Evolutionary conservation across 176 grass and related monocot genomes (phyloP).

Genomic region (Oryza australiensis): DNA sequence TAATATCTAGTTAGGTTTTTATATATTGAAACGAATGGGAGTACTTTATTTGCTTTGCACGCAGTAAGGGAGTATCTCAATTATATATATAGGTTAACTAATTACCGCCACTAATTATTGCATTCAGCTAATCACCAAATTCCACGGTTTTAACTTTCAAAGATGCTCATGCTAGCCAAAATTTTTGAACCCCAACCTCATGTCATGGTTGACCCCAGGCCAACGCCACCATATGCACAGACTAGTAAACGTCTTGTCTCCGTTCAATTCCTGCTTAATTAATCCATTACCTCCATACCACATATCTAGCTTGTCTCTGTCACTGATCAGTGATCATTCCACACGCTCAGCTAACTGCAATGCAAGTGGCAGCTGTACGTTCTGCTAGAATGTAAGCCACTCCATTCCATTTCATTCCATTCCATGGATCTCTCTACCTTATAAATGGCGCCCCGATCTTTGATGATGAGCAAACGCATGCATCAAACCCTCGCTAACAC

Average conservation of each 20-base stretch:
- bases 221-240: not conserved
- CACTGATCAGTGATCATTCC: not conserved
- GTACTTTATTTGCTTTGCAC: too few relatives aligned
- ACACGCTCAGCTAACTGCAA: not conserved
- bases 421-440: not conserved
- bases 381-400: too few relatives aligned
- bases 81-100: too few relatives aligned
- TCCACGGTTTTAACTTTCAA: constrained; percentile 28
- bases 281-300: not conserved
- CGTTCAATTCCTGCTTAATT: not conserved
- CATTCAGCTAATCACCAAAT: not conserved
- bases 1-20: too few relatives aligned
- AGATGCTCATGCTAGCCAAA: constrained; percentile 37
- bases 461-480: not conserved
- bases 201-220: constrained; percentile 5
- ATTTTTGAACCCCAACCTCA: constrained; percentile 20
- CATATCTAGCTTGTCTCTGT: not conserved
- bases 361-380: not conserved
- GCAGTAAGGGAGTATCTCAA: too few relatives aligned
- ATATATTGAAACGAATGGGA: too few relatives aligned
- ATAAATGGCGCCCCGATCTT: not conserved
- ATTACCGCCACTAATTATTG: not conserved
- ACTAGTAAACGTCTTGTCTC: not conserved
- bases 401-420: not conserved
- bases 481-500: too few relatives aligned